Conservation (phyloP, 768 basidiomycete genomes). For the Xerocomus brunneocitrinus region DNA sequence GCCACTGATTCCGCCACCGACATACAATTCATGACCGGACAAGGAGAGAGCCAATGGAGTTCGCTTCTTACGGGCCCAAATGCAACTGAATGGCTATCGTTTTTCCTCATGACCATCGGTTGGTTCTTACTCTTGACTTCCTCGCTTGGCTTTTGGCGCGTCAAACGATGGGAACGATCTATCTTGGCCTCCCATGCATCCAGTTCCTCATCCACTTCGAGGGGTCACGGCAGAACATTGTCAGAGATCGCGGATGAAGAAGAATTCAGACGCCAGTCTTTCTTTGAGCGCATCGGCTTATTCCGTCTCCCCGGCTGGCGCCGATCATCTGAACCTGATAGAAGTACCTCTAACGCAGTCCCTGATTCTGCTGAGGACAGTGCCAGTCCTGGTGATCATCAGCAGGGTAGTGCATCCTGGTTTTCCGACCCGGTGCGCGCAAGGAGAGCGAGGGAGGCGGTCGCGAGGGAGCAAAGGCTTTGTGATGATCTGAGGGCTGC, state of each 20-base stretch:
- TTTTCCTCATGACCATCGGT: slow-evolving; percentile 88
- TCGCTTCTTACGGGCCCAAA: slow-evolving; percentile 51
- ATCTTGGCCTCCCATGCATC: slow-evolving; percentile 50
- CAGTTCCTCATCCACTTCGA: slow-evolving; percentile 32
- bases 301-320: slow-evolving; percentile 11
- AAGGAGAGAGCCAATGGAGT: slow-evolving; percentile 28
- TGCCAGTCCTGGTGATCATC: slow-evolving; percentile 26
- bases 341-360: slow-evolving; percentile 5
- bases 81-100: slow-evolving; percentile 91
- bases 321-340: slow-evolving; percentile 11
- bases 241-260: slow-evolving; percentile 26
- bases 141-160: slow-evolving; percentile 85
- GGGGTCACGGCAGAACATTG: slow-evolving; percentile 27
- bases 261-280: slow-evolving; percentile 24
- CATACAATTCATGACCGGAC: slow-evolving; percentile 5
- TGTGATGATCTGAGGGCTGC: slow-evolving; percentile 58
- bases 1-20: slow-evolving; percentile 16
- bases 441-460: slow-evolving; percentile 40
- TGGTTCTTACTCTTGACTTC: slow-evolving; percentile 90
- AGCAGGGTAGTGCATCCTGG: slow-evolving; percentile 28
- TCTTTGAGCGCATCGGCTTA: slow-evolving; percentile 29
- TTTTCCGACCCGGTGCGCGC: slow-evolving; percentile 43
- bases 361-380: slow-evolving; percentile 18
- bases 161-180: slow-evolving; percentile 83
- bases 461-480: slow-evolving; percentile 53